Evolutionary conservation across 257 asterid species (phyloP), one percentile per base, ranked within the genome.

Genomic region (Solanum habrochaites): DNA sequence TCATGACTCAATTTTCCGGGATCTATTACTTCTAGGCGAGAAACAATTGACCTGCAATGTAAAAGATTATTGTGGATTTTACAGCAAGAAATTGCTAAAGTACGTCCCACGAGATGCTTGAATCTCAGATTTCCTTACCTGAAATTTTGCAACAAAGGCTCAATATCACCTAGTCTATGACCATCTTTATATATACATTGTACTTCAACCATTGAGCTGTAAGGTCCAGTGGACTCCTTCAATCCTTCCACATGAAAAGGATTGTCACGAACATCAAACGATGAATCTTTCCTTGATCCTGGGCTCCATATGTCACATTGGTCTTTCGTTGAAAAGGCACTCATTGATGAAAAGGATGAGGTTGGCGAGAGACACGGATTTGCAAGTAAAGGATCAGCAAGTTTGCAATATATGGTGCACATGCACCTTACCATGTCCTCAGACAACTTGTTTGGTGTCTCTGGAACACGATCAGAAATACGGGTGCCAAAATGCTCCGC

Each of bases 201-300:
- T 21, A 97, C 95, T 95, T 97, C 99, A 75, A 96, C 91, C 99
- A 97, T 97, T 25, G 95, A 92, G 98, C 98, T 96, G 92, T 97
- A 96, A 74, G 99, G 98, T 83, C 98, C 99, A 39, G 97, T 95
- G 86, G 95, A 96, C 86, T 97, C 99, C 88, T 96, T 97, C 32
- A 96, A 92, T 29, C 99, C 99, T 90, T 96, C 98, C 4, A 95
- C 90, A 60, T 93, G 98, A 86, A 97, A 97, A 86, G 98, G 99
- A 71, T 96, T 97, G 90, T 97, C 99, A 75, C 94, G 94, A 88
- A 89, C 92, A 85, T 95, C 97, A 47, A 95, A 96, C 20, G 97
- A 96, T n/a, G 96, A 94, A 77, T 95, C 95, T 7, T 93, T 90
- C 90, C 97, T 88, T 77, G 93, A 89, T 40, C 94, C 95, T 0